Evolutionary conservation across 805 yeast species (phyloP), one percentile per base, ranked within the genome.

Genomic region (Saccharomycopsis capsularis): DNA sequence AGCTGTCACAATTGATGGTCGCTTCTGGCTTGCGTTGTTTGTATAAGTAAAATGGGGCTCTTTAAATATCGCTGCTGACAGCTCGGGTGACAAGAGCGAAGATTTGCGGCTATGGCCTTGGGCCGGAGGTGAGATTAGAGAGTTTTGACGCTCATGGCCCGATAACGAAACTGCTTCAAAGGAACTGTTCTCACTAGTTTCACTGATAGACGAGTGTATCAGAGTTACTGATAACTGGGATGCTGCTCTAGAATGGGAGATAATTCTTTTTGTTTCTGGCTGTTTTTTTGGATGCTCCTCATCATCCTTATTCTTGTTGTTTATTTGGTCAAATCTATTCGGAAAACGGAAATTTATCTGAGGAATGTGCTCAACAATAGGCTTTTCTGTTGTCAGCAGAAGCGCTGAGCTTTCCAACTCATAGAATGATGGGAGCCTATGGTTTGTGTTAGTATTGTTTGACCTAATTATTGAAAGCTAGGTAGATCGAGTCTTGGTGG

Each of bases 341-440:
- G 38, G 38, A n/a, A 34, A 34, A 13, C 18, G 38, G 19, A 34
- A 34, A 34, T 34, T 34, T n/a, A n/a, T n/a, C n/a, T n/a, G n/a
- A n/a, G n/a, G n/a, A n/a, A n/a, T n/a, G n/a, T n/a, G n/a, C n/a
- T n/a, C n/a, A n/a, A n/a, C n/a, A n/a, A n/a, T n/a, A n/a, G n/a
- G n/a, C n/a, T n/a, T n/a, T n/a, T n/a, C n/a, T n/a, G n/a, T 27
- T 27, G 7, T 27, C 32, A 7, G 7, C 32, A 7, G 38, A 11
- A 42, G 19, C n/a, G 49, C 45, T 7, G 53, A 38, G 23, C 32
- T 41, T 25, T 46, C 51, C 29, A 54, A 43, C 34, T 54, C 55
- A 16, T 40, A 44, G 19, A 54, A 54, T 7, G 57, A 52, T 18
- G 57, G 57, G 15, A 54, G 45, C 29, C 57, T 54, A 47, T 15